Evolutionary conservation across 805 yeast genomes (phyloP).

Genomic region (Hanseniaspora thailandica): DNA sequence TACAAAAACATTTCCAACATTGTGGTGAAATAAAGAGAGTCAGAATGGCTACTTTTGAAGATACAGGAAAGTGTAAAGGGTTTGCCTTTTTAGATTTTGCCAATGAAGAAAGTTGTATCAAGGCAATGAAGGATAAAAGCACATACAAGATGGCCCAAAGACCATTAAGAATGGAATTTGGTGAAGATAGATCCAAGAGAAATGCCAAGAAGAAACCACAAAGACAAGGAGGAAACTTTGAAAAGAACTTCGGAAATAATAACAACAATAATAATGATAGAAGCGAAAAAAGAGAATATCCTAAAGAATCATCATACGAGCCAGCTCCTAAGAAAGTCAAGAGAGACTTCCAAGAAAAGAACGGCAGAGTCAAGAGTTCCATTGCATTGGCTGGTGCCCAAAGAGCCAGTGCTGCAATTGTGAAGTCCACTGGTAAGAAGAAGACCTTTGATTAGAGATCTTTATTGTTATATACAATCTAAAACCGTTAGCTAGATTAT

Average conservation of each 20-base stretch:
- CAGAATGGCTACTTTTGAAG: conserved; percentile 97
- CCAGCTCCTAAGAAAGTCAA: conserved; percentile 17
- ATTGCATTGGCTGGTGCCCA: conserved; percentile 79
- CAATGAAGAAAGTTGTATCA: conserved; percentile 68
- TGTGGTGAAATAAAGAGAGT: conserved; percentile 78
- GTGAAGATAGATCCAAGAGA: conserved; percentile 85
- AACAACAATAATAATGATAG: conserved; percentile 9
- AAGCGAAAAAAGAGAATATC: conserved; percentile 15
- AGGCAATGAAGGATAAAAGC: conserved; percentile 62
- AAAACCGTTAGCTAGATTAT: neutral
- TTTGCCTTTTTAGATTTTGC: conserved; percentile 85
- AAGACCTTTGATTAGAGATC: conserved; percentile 45
- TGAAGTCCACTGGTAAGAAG: conserved; percentile 82
- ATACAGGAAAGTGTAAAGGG: conserved; percentile 91
- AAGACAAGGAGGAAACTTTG: conserved; percentile 12
- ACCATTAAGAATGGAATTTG: conserved; percentile 74
- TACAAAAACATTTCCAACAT: conserved; percentile 74
- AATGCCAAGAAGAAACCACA: conserved; percentile 32
- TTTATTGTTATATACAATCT: neutral
- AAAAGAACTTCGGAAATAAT: conserved; percentile 15
- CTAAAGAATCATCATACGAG: conserved; percentile 17
- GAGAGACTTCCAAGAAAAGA: conserved; percentile 24
- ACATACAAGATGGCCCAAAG: conserved; percentile 60
- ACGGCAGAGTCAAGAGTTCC: conserved; percentile 57
- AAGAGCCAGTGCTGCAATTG: conserved; percentile 81